Percentiles rank a stretch among this genome's conserved stretches.
These are phyloP conservation scores for Phytophthora capsici DNA, from an alignment of 352 stramenopile species.

Conservation along the genomic window DNA sequence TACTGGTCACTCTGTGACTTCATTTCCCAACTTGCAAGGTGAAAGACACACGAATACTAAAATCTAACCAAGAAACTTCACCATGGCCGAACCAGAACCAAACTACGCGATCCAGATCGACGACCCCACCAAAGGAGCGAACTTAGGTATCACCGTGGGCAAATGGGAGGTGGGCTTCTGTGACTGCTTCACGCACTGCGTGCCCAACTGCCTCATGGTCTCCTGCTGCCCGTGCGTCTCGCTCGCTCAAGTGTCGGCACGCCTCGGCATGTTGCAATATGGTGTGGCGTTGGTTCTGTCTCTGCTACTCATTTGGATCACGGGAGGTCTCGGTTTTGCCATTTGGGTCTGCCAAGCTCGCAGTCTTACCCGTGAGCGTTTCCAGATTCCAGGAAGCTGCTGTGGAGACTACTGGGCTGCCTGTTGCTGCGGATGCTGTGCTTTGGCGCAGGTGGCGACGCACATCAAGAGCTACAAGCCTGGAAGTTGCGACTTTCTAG, in stretches of 20 bases:
- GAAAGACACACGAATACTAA: background rate
- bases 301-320: constrained; percentile 21
- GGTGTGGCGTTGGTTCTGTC: background rate
- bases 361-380: constrained; percentile 10
- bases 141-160: constrained; percentile 30
- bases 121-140: constrained; percentile 10
- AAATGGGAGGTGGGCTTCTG: constrained; percentile 25
- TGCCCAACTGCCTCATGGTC: constrained; percentile 50
- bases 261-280: constrained; percentile 16
- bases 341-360: constrained; percentile 21
- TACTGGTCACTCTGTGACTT: background rate
- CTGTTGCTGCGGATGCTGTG: constrained; percentile 36
- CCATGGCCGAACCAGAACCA: constrained; percentile 17
- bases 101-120: constrained; percentile 26
- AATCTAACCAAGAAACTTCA: background rate
- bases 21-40: constrained; percentile 15
- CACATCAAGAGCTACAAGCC: constrained; percentile 59
- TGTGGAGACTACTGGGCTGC: constrained; percentile 21
- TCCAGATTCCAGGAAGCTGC: constrained; percentile 24
- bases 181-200: constrained; percentile 35
- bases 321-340: constrained; percentile 14
- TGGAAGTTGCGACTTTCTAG: constrained; percentile 41
- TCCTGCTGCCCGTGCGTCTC: constrained; percentile 42
- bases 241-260: constrained; percentile 11
- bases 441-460: constrained; percentile 50